These are phyloP conservation scores for Pseudocercospora eumusae DNA, from an alignment of 2,329 filamentous ascomycete genomes.

Conservation along the genomic window DNA sequence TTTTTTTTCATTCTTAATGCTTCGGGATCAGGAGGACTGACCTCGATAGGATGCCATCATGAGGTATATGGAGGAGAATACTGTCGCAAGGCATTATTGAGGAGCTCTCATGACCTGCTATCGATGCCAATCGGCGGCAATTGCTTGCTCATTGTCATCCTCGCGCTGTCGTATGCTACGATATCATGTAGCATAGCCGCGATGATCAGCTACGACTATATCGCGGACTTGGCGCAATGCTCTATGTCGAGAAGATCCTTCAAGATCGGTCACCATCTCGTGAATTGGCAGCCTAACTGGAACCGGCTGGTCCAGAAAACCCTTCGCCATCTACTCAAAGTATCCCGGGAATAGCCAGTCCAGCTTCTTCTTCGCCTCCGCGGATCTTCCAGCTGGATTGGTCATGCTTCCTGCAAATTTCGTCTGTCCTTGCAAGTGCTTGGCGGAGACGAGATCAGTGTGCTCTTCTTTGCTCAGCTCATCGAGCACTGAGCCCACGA, in stretches of 20 bases:
- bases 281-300: background rate
- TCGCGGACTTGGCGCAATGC: too few relatives aligned
- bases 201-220: background rate
- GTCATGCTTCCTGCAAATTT: constrained; percentile 83
- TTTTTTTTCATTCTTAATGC: background rate
- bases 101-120: background rate
- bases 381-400: constrained; percentile 69
- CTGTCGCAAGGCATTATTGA: constrained; percentile 1
- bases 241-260: too few relatives aligned
- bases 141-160: background rate
- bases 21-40: background rate
- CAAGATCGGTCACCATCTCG: too few relatives aligned
- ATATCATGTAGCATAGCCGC: background rate
- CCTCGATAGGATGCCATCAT: constrained; percentile 3
- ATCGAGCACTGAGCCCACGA: constrained; percentile 85
- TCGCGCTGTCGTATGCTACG: background rate
- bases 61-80: constrained; percentile 8
- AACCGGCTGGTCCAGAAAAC: background rate
- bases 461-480: constrained; percentile 78
- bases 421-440: constrained; percentile 74
- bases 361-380: constrained; percentile 75
- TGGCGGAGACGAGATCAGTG: constrained; percentile 71
- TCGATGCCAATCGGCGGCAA: background rate
- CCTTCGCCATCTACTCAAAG: constrained; percentile 46
- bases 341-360: constrained; percentile 87